phyloP scores from a whole-genome alignment of 2,329 filamentous ascomycete species.

The Podosphaera xanthii region DNA sequence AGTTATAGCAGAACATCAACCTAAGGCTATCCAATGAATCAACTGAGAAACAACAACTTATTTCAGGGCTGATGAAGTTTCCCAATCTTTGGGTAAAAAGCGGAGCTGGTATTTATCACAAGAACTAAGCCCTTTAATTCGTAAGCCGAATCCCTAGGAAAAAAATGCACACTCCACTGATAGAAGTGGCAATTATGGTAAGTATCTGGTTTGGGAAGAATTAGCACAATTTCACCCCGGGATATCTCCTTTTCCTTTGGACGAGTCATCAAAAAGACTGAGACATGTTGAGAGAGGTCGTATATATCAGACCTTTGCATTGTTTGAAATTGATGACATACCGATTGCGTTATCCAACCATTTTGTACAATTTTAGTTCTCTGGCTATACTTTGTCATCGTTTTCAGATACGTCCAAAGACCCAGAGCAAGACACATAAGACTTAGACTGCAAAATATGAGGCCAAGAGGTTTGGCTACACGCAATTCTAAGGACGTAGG shows the following conservation, averaged over 20 bases:
- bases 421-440: conserved; percentile 57
- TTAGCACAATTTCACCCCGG: neutral
- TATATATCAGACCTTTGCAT: neutral
- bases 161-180: neutral
- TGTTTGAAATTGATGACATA: conserved; percentile 17
- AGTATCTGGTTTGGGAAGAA: neutral
- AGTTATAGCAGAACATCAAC: too few species aligned
- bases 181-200: neutral
- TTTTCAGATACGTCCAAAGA: conserved; percentile 67
- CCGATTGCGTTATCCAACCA: conserved; percentile 77
- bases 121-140: too few species aligned
- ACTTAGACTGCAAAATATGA: conserved; percentile 70
- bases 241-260: neutral
- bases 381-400: conserved; percentile 57
- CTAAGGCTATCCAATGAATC: too few species aligned
- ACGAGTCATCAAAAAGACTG: neutral
- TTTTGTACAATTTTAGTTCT: conserved; percentile 70
- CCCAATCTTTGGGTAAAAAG: too few species aligned
- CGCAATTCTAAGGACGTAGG: conserved; percentile 48
- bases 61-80: too few species aligned
- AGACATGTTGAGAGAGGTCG: neutral
- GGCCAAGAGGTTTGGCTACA: conserved; percentile 63
- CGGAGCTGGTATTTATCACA: too few species aligned
- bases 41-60: too few species aligned
- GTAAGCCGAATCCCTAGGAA: neutral